Base-by-base conservation (phyloP, 345 rosid genomes). In the Leavenworthia alabamica region DNA sequence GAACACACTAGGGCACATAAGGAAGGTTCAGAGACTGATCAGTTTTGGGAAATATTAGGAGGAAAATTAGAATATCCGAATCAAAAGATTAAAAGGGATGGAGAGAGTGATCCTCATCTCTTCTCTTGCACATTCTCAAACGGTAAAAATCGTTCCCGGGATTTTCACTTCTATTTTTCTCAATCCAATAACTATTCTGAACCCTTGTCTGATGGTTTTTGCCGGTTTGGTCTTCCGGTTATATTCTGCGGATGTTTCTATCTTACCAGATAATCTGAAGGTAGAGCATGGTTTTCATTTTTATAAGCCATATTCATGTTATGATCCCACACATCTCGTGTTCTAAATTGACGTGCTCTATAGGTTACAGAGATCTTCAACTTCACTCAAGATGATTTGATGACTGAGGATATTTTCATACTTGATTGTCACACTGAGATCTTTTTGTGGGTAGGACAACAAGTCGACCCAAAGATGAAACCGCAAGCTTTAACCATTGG, bases 331-430 rank as follows among this genome's bases (percentile, higher is more conserved):
- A 54, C 20, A 29, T 62, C 49, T 35, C 6, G 17, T 2, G 48
- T 42, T 32, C 60, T 51, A 7, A 68, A 60, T 28, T 3, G 45
- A 26, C 22, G 15, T 42, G 55, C 56, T 31, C 48, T 14, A 59
- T 82, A 94, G 99, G 99, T 78, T 63, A 79, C 76, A 24, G 99
- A 94, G 82, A 86, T 90, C 59, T 80, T 88, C 63, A 94, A 77
- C 79, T 94, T 88, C 64, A 68, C 85, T 35, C 97, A 90, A 77
- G 99, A 94, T 72, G 97, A 94, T 81, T 71, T 94, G 79, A 88
- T 94, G 99, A 90, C 99, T 3, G 99, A 94, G 79, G 99, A 94
- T 73, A 84, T 88, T 66, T 88, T 83, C 78, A 79, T 94, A 76
- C 84, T 94, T 69, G 86, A 94, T 83, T 80, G 86, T 78, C 90